Evolutionary conservation across 1,139 yeast species (phyloP), one percentile per base, ranked within the genome.

Genomic region (Blastobotrys ciferrii): DNA sequence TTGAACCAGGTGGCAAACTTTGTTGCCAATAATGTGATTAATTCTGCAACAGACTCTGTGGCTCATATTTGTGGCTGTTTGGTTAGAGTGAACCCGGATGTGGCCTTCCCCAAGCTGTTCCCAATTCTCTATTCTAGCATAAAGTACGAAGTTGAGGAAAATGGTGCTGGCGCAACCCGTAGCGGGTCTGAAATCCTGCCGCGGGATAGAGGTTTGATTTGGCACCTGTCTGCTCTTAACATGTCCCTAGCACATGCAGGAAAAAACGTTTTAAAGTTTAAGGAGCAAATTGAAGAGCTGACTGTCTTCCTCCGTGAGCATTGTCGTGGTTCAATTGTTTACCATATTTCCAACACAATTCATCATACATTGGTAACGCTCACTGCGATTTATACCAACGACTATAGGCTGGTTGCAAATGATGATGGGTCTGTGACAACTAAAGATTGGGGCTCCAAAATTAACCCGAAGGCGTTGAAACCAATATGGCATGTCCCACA

Each of bases 131-230:
- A 76, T 45, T 73, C 73, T 1, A 76, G 76, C 51, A 82, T 91
- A 32, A 72, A 73, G 44, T 81, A 78, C 25, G 96, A 92, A 61
- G 74, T 92, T 18, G 73, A 73, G n/a, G 91, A 84, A 58, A 87
- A 91, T 56, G 87, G 83, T 7, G 97, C 98, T 0, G 98, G 97
- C 1, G 71, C 79, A 1, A 71, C 83, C 0, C 77, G 96, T 61
- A 79, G 82, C 15, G 84, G 86, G 0, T 74, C 78, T 2, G 89
- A 84, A 42, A 74, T 86, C 30, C 74, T 82, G 19, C 88, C 88
- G 12, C 75, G 91, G 45, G 98, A 92, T 65, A 84, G 85, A 42
- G 79, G 84, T 11, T 70, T 92, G 13, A 80, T 81, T 37, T 82
- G 96, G 82, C 80, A 85, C 61, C 66, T 88, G 42, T 76, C 82